Base-by-base conservation (phyloP, 805 yeast genomes). In the Candida xiaguanensis region DNA sequence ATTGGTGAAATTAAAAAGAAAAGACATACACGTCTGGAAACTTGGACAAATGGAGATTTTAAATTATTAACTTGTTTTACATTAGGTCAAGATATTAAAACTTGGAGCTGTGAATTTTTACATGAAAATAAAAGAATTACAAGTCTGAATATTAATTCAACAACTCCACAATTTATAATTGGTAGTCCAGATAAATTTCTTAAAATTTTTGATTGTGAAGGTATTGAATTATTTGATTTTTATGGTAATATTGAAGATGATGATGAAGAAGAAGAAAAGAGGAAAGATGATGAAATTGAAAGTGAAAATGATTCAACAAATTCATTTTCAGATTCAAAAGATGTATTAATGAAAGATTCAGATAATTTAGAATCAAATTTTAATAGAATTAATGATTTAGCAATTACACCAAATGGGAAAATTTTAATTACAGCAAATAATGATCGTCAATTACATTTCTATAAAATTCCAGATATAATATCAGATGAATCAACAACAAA, bases 111-210 rank as follows among this genome's bases (percentile, higher is more conserved):
- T 47, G 90, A 80, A 45, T 89, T 91, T 78, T 61, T 83, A 36
- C 85, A 83, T 4, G 42, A 48, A 37, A 67, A 71, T 13, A 62
- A 63, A 28, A 16, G 18, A 12, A 36, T 34, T 8, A 35, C 26
- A n/a, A 8, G 7, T 8, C 8, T 15, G 3, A 24, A 29, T 61
- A 43, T 45, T 13, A 38, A 40, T 12, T 38, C 38, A 14, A 31
- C 46, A 4, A 50, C 55, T 11, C 71, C 72, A 1, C 65, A 72
- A 38, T 81, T 88, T 48, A 70, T 85, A 4, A 68, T 85, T 15
- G 91, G 95, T 0, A 80, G 90, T 0, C 89, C 90, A 0, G 95
- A 85, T 54, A 78, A 80, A 45, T 81, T 61, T 4, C 52, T 69
- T 28, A 65, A 65, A 41, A 70, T 64, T 1, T 69, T 48, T 39